Conservation (phyloP, 2,329 filamentous ascomycete genomes). For the Knufia petricola region DNA sequence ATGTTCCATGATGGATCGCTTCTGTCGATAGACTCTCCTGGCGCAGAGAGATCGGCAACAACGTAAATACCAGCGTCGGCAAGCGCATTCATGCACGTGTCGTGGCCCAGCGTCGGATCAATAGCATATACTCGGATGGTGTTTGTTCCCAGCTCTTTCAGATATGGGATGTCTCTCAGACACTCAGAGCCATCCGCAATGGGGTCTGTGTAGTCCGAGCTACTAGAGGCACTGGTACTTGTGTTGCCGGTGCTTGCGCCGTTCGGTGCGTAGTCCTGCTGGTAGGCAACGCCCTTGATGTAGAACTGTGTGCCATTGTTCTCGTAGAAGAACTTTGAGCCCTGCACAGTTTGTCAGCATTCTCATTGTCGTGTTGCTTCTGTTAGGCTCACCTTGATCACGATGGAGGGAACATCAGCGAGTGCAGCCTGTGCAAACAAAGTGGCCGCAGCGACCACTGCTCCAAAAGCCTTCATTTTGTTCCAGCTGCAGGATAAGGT, state of each 20-base stretch:
- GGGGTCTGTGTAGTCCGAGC: conserved; percentile 75
- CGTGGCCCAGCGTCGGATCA: conserved; percentile 68
- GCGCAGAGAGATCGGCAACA: conserved; percentile 80
- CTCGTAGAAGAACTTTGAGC: conserved; percentile 83
- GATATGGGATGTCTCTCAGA: conserved; percentile 74
- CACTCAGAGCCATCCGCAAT: conserved; percentile 63
- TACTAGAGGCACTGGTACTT: conserved; percentile 32
- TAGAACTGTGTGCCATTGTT: conserved; percentile 71
- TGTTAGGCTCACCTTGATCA: conserved; percentile 51
- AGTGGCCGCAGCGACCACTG: conserved; percentile 19
- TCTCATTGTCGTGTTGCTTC: background rate
- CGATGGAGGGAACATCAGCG: conserved; percentile 44
- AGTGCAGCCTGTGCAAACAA: conserved; percentile 17
- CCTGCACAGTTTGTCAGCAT: conserved; percentile 35
- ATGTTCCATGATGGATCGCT: conserved; percentile 69
- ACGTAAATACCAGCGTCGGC: conserved; percentile 87
- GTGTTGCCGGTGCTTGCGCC: conserved; percentile 33
- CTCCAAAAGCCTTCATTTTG: conserved; percentile 23
- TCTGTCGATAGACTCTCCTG: conserved; percentile 74
- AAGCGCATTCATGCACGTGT: conserved; percentile 73
- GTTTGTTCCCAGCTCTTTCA: conserved; percentile 75
- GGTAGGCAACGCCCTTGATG: conserved; percentile 92
- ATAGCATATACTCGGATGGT: conserved; percentile 92
- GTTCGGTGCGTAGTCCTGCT: conserved; percentile 57
- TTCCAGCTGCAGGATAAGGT: background rate